Percentiles rank a stretch among this genome's conserved stretches.
phyloP scores from a whole-genome alignment of 2,329 filamentous ascomycete genomes.

The Zymoseptoria passerinii region DNA sequence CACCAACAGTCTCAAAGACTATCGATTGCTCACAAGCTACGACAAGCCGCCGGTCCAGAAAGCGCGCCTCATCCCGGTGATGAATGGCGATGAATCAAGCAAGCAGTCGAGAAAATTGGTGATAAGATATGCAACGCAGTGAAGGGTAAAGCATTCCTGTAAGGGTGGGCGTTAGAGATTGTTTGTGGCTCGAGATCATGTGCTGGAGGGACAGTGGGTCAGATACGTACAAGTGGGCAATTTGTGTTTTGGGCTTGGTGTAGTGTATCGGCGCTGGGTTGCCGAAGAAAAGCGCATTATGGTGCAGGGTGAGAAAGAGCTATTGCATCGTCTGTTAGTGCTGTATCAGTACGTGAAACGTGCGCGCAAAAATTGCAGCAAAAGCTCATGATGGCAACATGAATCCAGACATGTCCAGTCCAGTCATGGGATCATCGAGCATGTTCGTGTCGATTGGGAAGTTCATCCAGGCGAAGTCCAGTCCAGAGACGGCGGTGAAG shows the following conservation, averaged over 20 bases:
- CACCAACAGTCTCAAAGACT: constrained; percentile 7
- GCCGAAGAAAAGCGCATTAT: neutral
- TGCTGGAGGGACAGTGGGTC: neutral
- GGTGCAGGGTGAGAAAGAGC: neutral
- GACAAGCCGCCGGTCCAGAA: constrained; percentile 13
- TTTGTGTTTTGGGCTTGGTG: neutral
- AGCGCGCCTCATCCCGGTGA: constrained; percentile 12
- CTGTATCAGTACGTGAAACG: neutral
- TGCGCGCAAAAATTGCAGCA: neutral
- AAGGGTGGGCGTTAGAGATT: neutral
- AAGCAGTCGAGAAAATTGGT: constrained; percentile 12
- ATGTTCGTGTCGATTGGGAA: constrained; percentile 13
- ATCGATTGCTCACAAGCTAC: constrained; percentile 11
- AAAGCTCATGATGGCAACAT: neutral
- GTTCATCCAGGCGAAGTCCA: constrained; percentile 18
- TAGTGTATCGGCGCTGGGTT: neutral
- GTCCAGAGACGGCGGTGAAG: neutral
- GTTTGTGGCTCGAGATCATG: neutral
- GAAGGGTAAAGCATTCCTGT: neutral
- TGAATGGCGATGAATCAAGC: constrained; percentile 5
- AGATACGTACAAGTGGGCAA: neutral
- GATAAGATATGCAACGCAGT: constrained; percentile 12
- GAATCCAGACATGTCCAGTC: neutral
- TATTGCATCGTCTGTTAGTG: neutral
- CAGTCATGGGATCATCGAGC: neutral